Conservation (phyloP, 2,329 filamentous ascomycete genomes). For the Apiospora kogelbergensis region DNA sequence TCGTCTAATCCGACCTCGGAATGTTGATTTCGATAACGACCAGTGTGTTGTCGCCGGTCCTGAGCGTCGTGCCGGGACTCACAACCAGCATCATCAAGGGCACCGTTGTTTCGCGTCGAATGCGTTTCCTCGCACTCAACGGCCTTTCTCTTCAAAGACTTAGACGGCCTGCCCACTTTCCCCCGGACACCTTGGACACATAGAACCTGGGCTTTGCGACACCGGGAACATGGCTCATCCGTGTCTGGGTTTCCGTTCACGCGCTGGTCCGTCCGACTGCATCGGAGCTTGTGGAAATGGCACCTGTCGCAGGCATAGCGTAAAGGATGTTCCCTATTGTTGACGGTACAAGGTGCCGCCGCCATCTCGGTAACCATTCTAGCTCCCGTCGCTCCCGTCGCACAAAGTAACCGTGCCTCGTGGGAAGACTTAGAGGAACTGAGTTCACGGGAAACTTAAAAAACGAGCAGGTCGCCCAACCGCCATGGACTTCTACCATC, state of each 20-base stretch:
- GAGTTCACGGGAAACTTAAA: neutral
- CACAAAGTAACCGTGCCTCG: neutral
- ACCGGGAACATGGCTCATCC: neutral
- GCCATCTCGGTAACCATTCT: neutral
- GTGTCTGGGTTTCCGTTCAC: neutral
- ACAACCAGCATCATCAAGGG: no score
- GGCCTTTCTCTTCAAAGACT: neutral
- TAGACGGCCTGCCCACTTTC: neutral
- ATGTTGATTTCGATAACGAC: neutral
- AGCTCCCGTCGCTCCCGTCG: no score
- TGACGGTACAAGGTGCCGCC: neutral
- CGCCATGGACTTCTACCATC: neutral
- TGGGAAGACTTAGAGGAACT: neutral
- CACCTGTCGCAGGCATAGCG: slow-evolving; percentile 4
- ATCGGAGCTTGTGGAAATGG: slow-evolving; percentile 5
- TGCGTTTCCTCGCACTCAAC: neutral
- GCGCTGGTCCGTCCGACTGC: neutral
- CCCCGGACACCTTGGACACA: neutral
- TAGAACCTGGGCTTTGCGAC: neutral
- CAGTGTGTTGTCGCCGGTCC: neutral
- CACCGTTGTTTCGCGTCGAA: neutral
- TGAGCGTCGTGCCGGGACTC: neutral
- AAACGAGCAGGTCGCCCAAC: neutral
- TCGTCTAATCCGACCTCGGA: no score
- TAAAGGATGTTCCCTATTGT: neutral